Conservation (phyloP, 2,329 filamentous ascomycete species). For the Penicillium concentricum region DNA sequence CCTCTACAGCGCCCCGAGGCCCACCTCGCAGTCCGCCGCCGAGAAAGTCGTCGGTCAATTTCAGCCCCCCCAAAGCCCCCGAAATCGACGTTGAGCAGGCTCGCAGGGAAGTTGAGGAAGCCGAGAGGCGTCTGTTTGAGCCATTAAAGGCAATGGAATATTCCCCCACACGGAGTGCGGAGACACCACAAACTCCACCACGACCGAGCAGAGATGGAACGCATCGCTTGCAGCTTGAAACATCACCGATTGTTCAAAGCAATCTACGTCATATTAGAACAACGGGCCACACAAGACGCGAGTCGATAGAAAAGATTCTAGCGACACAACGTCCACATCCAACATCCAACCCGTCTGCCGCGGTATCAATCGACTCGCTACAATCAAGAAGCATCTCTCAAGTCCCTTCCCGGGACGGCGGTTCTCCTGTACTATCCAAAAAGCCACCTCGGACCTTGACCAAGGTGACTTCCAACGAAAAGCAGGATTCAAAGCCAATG, state of each 20-base stretch:
- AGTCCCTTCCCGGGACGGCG: conserved; percentile 34
- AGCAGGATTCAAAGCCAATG: conserved; percentile 30
- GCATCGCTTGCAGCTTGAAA: conserved; percentile 57
- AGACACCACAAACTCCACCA: conserved; percentile 49
- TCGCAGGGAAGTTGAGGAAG: conserved; percentile 36
- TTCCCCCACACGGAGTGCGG: conserved; percentile 26
- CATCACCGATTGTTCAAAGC: conserved; percentile 57
- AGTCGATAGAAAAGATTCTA: conserved; percentile 48
- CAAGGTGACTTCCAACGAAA: conserved; percentile 27
- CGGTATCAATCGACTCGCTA: conserved; percentile 41
- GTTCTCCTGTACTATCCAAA: conserved; percentile 30
- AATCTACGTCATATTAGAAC: conserved; percentile 52
- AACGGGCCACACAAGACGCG: conserved; percentile 51
- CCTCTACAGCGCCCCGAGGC: conserved; percentile 2
- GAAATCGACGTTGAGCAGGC: conserved; percentile 23
- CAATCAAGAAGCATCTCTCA: conserved; percentile 33
- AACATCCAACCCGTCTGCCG: conserved; percentile 33
- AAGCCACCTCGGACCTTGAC: conserved; percentile 40
- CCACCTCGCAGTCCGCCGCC: conserved; percentile 62
- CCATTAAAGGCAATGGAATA: conserved; percentile 16
- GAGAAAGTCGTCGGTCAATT: conserved; percentile 61
- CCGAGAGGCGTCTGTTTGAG: conserved; percentile 19
- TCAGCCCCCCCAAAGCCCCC: conserved; percentile 35
- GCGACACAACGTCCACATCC: conserved; percentile 30
- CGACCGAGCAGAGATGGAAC: conserved; percentile 70